Percentiles rank a stretch among this genome's conserved stretches.
Conservation (phyloP, 345 rosid species). For the Syzygium grande region DNA sequence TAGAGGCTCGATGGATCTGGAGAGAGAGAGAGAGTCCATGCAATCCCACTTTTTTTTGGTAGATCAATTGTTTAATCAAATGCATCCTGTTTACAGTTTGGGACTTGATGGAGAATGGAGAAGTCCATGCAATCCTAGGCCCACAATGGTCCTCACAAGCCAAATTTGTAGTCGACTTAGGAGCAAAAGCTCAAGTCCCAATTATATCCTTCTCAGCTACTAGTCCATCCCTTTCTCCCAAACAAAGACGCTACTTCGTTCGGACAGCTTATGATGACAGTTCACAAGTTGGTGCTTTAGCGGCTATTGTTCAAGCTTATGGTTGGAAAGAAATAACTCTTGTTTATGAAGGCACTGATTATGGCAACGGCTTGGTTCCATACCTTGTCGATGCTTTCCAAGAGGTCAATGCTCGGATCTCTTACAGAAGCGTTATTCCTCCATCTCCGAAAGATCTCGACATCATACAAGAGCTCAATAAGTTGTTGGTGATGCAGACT, state of each 20-base stretch:
- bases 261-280: conserved; percentile 17
- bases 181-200: conserved; percentile 25
- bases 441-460: conserved; percentile 1
- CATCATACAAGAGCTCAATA: conserved; percentile 13
- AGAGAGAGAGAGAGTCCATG: too few relatives aligned
- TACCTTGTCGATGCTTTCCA: conserved; percentile 16
- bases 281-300: conserved; percentile 18
- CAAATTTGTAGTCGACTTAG: conserved; percentile 13
- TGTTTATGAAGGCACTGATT: conserved; percentile 25
- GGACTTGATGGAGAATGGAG: conserved; percentile 23
- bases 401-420: conserved; percentile 4
- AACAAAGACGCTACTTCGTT: conserved; percentile 5
- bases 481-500: conserved; percentile 17
- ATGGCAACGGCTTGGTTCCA: conserved; percentile 21
- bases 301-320: conserved; percentile 11
- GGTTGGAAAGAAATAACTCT: conserved; percentile 24
- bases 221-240: conserved; percentile 14
- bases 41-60: not conserved
- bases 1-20: too few relatives aligned
- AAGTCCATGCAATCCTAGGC: conserved; percentile 31
- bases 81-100: conserved; percentile 8
- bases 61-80: not conserved
- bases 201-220: conserved; percentile 20
- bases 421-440: conserved; percentile 12
- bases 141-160: conserved; percentile 23